Conservation (phyloP, 371 early-diverging fungal genomes). For the Mucor indicus region DNA sequence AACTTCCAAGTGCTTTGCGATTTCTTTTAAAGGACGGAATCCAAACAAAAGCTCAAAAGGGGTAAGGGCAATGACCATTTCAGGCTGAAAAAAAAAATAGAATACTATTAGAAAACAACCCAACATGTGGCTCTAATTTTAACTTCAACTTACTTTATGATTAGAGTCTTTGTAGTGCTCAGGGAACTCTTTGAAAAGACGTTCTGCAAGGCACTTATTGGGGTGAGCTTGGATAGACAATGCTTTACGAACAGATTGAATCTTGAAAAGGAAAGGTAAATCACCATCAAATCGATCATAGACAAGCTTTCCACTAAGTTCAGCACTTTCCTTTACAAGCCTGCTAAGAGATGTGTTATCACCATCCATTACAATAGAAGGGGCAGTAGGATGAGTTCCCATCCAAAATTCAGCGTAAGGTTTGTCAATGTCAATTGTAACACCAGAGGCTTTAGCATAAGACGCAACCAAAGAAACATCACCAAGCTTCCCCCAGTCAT, state of each 20-base stretch:
- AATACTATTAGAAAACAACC: too few relatives aligned
- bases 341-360: conserved; percentile 52
- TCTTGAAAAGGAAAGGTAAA: conserved; percentile 96
- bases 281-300: conserved; percentile 66
- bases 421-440: conserved; percentile 51
- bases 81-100: conserved; percentile 77
- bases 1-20: conserved; percentile 53
- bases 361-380: conserved; percentile 54
- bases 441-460: conserved; percentile 63
- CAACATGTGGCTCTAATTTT: too few relatives aligned
- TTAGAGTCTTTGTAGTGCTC: conserved; percentile 76
- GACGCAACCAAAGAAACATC: conserved; percentile 77
- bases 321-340: conserved; percentile 42
- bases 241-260: conserved; percentile 90
- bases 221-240: conserved; percentile 98
- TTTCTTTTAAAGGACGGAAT: conserved; percentile 85
- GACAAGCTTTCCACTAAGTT: conserved; percentile 49
- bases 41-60: conserved; percentile 94
- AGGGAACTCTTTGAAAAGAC: conserved; percentile 71
- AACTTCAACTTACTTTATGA: conserved; percentile 52
- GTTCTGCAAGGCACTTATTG: conserved; percentile 80
- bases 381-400: conserved; percentile 96
- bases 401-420: conserved; percentile 98
- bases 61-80: conserved; percentile 96
- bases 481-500: conserved; percentile 96